Base-by-base conservation (phyloP, 176 grass and related monocot genomes). In the Pontederia crassipes region DNA sequence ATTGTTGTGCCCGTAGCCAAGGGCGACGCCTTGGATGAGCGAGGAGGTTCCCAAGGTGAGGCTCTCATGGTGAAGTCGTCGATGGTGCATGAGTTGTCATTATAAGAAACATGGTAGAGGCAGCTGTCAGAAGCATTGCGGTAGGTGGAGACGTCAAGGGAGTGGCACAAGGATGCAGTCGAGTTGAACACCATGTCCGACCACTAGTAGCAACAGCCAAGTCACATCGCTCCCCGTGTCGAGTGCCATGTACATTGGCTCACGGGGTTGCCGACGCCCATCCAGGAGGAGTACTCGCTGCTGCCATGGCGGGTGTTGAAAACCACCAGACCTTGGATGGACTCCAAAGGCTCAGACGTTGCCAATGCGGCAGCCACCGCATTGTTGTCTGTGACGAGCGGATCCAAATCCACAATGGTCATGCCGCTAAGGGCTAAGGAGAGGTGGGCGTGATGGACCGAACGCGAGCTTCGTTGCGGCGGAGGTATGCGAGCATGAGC, bases 1-100 rank as follows among this genome's bases (percentile, higher is more conserved):
- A 48, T 98, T 98, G 70, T 98, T 88, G 51, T 92, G 93, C 24
- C 93, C 93, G 60, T 87, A 98, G 1, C 93, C 93, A 60, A 98
- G 79, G 68, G 84, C 81, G 10, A 92, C 82, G 74, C 65, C 55
- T 59, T n/a, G 1, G 11, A 98, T 79, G 0, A 82, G 79, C 0
- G n/a, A 2, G 0, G 93, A 98, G 45, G 73, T 55, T 0, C 93
- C 93, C 0, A 98, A 98, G 3, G 88, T 98, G 15, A 98, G 53
- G 0, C 71, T 86, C 74, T 98, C 93, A 2, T 86, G 13, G 79
- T 79, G 62, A 98, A 92, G 72, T 92, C 93, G 12, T 81, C 84
- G 2, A 98, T 84, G 11, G 93, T 98, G 79, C 88, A 98, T 49
- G 93, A 98, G 1, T 87, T 87, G 58, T 98, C 93, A 45, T 87